Evolutionary conservation across 306 rosid genomes (phyloP), one percentile per base, ranked within the genome.

Genomic region (Fragaria nilgerrensis): DNA sequence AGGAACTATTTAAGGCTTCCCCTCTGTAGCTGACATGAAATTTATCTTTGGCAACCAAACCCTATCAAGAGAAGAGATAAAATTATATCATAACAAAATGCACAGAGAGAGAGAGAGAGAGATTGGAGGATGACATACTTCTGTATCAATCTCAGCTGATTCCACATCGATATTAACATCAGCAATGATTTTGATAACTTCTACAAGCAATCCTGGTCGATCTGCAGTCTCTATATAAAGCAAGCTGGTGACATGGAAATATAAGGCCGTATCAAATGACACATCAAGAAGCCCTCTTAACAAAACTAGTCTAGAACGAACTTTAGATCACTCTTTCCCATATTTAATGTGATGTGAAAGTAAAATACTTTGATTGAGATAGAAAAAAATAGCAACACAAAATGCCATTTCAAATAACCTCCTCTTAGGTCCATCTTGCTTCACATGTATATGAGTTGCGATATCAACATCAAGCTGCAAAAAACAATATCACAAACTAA

Each of bases 21-120:
- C 99, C 98, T 45, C 91, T 80, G 73, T 95, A 89, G 82, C 99
- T 92, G 82, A 92, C 99, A 80, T 95, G 92, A 79, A 95, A 95
- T 77, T 77, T 95, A 84, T 92, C 97, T 86, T 95, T 95, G 27
- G 99, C 99, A 12, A 91, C 83, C 93, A 95, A 82, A 49, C 99
- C 99, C 99, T 95, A 75, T 64, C 27, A 58, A 84, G 80, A 74
- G 50, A 80, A 16, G 20, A 65, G 59, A 80, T 50, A 50, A 80
- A 55, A 52, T 71, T 73, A 73, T 53, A 32, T 63, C 27, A 23
- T 64, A 70, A 56, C 22, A 78, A 47, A 79, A 79, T 63, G 72
- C 22, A 45, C 32, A 80, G 23, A 72, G 27, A 72, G 73, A 45
- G 79, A 6, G 52, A 34, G 45, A 44, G 14, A 20, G 58, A 34